Base-by-base conservation (phyloP, 169 alveolate genomes). In the Cryptosporidium baileyi region DNA sequence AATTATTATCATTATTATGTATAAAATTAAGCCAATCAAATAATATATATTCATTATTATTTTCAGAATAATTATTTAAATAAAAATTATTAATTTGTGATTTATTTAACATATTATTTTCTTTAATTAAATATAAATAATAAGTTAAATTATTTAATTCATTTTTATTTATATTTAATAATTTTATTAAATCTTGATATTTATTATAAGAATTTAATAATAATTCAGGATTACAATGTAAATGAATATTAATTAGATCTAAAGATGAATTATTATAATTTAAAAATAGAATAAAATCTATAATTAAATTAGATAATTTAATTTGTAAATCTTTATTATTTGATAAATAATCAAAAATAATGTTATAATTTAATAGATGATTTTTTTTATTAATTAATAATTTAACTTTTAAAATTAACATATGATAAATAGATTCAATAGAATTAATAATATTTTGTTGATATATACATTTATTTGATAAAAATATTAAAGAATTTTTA, bases 391-490 rank as follows among this genome's bases (percentile, higher is more conserved):
- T 9, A n/a, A 47, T n/a, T n/a, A n/a, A 47, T n/a, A 47, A n/a
- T n/a, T 4, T 47, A 19, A 47, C 19, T 47, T 47, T 47, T n/a
- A 47, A 11, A n/a, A 47, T n/a, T n/a, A 47, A n/a, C 59, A 47
- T 47, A 47, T 4, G 15, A 11, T 47, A 47, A n/a, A 65, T 3
- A 2, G 62, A 38, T 9, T 49, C 22, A 65, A 65, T 47, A 22
- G 63, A 19, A 15, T 38, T 36, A 11, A 45, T 54, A 15, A 28
- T 45, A 13, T 49, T 65, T 51, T 65, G 81, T 9, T 65, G 81
- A 34, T 65, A 65, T 26, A 65, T 26, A 15, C n/a, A 28, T 30
- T 65, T 65, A 24, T 65, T 65, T 45, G 81, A 45, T 30, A 65
- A 34, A 19, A 65, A 65, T n/a, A 65, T 2, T 30, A 65, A 15